A percentile compares a stretch with the other conserved stretches of the same genome.
These are phyloP conservation scores for Flammula alnicola DNA, from an alignment of 1,284 basidiomycete species.

Conservation along the genomic window DNA sequence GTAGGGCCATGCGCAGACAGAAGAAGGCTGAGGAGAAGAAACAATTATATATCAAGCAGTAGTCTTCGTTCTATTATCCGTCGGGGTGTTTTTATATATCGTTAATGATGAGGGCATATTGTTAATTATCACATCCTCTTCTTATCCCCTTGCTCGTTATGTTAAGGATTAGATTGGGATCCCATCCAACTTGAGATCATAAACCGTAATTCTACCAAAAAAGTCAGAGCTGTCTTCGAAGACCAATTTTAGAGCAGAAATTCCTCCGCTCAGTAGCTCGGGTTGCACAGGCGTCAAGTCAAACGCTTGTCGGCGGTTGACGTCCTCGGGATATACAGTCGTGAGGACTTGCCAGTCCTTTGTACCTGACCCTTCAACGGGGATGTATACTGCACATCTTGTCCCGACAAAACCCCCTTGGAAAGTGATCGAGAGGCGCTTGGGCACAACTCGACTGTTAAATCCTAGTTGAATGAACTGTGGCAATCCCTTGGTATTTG, in stretches of 20 bases:
- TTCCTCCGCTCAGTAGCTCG: slow-evolving; percentile 30
- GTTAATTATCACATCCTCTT: slow-evolving; percentile 1
- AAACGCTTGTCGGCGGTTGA: slow-evolving; percentile 72
- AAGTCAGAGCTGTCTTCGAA: slow-evolving; percentile 82
- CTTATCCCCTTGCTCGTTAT: neutral
- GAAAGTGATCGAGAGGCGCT: slow-evolving; percentile 66
- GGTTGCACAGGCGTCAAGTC: slow-evolving; percentile 42
- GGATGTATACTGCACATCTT: slow-evolving; percentile 55
- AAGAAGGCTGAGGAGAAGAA: slow-evolving; percentile 14
- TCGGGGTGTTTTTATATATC: neutral
- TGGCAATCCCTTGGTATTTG: slow-evolving; percentile 60
- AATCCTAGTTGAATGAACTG: slow-evolving; percentile 75
- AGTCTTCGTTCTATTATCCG: neutral
- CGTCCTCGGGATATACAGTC: slow-evolving; percentile 74
- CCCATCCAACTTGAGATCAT: slow-evolving; percentile 64
- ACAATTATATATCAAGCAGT: slow-evolving; percentile 2
- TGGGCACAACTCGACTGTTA: slow-evolving; percentile 53
- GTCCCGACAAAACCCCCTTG: slow-evolving; percentile 85
- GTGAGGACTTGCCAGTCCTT: slow-evolving; percentile 53
- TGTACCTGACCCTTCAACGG: slow-evolving; percentile 26
- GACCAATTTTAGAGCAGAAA: slow-evolving; percentile 60
- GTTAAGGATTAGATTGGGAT: neutral
- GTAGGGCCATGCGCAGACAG: slow-evolving; percentile 27
- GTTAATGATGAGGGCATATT: slow-evolving; percentile 1
- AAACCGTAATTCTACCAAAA: slow-evolving; percentile 76